Percentiles rank a stretch among this genome's conserved stretches.
Conservation (phyloP, 768 basidiomycete genomes). For the Lactarius sp. region DNA sequence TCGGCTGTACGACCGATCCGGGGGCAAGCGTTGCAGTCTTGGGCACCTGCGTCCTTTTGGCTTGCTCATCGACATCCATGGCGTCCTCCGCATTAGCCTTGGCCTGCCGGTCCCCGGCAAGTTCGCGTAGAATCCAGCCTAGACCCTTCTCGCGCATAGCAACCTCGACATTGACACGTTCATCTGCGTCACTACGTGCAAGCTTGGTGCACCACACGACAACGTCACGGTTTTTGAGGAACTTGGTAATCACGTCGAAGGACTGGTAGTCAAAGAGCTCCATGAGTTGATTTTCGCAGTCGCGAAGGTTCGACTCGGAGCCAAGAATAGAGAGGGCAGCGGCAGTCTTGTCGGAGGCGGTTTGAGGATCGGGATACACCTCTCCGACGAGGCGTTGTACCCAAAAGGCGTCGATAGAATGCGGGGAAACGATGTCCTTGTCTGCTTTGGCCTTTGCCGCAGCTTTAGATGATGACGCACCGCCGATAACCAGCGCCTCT, state of each 20-base stretch:
- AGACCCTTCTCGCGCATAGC: slow-evolving; percentile 97
- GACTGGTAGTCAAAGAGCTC: slow-evolving; percentile 92
- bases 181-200: slow-evolving; percentile 82
- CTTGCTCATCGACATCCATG: slow-evolving; percentile 75
- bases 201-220: slow-evolving; percentile 98
- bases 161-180: slow-evolving; percentile 89
- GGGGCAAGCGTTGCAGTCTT: slow-evolving; percentile 85
- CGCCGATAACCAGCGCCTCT: slow-evolving; percentile 78
- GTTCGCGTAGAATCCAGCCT: slow-evolving; percentile 90
- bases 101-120: slow-evolving; percentile 74
- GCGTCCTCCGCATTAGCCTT: slow-evolving; percentile 49
- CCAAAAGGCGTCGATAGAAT: slow-evolving; percentile 96
- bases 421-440: slow-evolving; percentile 80
- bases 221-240: slow-evolving; percentile 93
- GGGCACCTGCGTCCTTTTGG: slow-evolving; percentile 45
- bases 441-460: slow-evolving; percentile 51
- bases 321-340: slow-evolving; percentile 79
- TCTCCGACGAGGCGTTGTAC: slow-evolving; percentile 91
- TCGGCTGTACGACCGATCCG: slow-evolving; percentile 83
- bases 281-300: slow-evolving; percentile 95
- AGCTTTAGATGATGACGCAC: slow-evolving; percentile 46
- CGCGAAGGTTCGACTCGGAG: slow-evolving; percentile 82
- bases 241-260: slow-evolving; percentile 84
- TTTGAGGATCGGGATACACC: slow-evolving; percentile 90
- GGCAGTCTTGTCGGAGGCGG: slow-evolving; percentile 86